phyloP scores from a whole-genome alignment of 495 filamentous ascomycete species.

The Trichoderma orchidacearum region DNA sequence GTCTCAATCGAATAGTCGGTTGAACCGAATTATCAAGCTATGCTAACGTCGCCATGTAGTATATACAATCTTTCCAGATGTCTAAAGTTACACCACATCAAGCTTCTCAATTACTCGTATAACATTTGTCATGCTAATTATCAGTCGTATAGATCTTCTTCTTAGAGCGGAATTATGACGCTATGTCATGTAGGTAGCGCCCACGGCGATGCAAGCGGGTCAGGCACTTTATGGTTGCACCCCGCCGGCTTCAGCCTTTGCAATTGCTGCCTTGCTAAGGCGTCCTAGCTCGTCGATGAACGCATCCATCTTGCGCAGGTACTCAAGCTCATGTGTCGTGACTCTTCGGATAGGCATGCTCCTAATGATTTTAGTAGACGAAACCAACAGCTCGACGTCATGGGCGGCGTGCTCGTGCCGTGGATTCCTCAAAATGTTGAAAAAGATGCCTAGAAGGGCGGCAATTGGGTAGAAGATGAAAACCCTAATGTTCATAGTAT shows the following conservation, averaged over 20 bases:
- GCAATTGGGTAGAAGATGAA: slow-evolving; percentile 40
- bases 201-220: too few species aligned
- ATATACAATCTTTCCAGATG: too few species aligned
- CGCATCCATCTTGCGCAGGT: slow-evolving; percentile 32
- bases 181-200: too few species aligned
- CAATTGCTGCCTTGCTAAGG: slow-evolving; percentile 7
- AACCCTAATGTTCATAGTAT: slow-evolving; percentile 13
- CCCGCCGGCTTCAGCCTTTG: too few species aligned
- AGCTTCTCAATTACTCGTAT: too few species aligned
- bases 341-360: slow-evolving; percentile 24
- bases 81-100: too few species aligned
- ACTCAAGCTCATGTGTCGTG: slow-evolving; percentile 27
- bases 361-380: slow-evolving; percentile 28
- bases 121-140: too few species aligned
- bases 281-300: slow-evolving; percentile 32
- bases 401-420: slow-evolving; percentile 27
- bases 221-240: background rate
- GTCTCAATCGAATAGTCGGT: too few species aligned
- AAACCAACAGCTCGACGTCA: slow-evolving; percentile 26
- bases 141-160: too few species aligned
- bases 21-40: too few species aligned
- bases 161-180: too few species aligned
- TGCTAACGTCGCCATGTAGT: too few species aligned
- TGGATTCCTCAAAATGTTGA: slow-evolving; percentile 35
- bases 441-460: slow-evolving; percentile 35